Percentiles rank a stretch among this genome's conserved stretches.
These are phyloP conservation scores for Claviceps sp. DNA, from an alignment of 2,329 filamentous ascomycete genomes.

Conservation along the genomic window DNA sequence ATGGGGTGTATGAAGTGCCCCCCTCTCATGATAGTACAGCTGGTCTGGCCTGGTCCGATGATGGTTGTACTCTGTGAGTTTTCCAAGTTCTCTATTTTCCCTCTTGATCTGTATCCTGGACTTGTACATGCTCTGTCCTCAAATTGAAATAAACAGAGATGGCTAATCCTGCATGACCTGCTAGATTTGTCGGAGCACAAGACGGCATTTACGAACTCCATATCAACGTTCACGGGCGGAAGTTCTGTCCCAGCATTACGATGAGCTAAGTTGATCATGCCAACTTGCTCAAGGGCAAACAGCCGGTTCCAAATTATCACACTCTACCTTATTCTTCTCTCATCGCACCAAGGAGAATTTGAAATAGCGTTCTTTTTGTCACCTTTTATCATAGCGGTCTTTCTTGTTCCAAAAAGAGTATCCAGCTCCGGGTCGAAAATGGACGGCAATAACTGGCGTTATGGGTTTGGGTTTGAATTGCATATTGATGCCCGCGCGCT, in stretches of 20 bases:
- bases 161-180: slow-evolving; percentile 10
- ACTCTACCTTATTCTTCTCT: too few species aligned
- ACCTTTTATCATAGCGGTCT: not conserved
- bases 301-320: too few species aligned
- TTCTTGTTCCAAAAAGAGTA: not conserved
- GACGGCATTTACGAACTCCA: slow-evolving; percentile 65
- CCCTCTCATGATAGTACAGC: slow-evolving; percentile 44
- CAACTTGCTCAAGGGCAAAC: not conserved
- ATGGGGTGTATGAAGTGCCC: slow-evolving; percentile 28
- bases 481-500: not conserved
- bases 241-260: slow-evolving; percentile 40
- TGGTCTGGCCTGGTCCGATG: slow-evolving; percentile 47
- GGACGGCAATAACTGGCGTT: slow-evolving; percentile 2
- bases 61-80: slow-evolving; percentile 45
- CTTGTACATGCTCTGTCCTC: not conserved
- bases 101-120: too few species aligned
- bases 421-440: not conserved
- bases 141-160: not conserved
- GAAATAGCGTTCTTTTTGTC: not conserved
- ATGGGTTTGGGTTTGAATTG: not conserved
- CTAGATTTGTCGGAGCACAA: slow-evolving; percentile 49
- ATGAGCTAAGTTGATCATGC: slow-evolving; percentile 28
- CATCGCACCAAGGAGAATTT: not conserved
- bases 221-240: slow-evolving; percentile 49
- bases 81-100: not conserved